These are phyloP conservation scores for Yarrowia deformans DNA, from an alignment of 805 yeast genomes.

Conservation along the genomic window DNA sequence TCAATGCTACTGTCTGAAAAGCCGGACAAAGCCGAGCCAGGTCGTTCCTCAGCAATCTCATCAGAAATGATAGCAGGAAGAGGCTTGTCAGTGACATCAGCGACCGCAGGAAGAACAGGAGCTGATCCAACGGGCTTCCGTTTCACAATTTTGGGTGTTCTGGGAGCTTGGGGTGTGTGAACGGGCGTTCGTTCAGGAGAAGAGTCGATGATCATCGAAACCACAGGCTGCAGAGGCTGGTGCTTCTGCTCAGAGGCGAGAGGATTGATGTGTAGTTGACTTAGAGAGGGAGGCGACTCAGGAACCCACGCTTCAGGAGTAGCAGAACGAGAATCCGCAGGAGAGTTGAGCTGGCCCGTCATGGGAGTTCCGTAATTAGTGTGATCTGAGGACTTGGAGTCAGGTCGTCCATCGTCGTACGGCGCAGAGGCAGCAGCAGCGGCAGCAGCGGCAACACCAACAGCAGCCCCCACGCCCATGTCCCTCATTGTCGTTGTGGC, in stretches of 20 bases:
- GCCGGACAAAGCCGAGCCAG: background rate
- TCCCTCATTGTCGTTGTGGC: conserved; percentile 2
- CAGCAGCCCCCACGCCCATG: background rate
- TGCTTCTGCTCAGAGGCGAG: conserved; percentile 10
- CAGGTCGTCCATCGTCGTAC: background rate
- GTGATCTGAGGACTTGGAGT: conserved; percentile 11
- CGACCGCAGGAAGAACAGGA: background rate
- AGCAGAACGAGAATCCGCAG: background rate
- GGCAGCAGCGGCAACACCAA: background rate
- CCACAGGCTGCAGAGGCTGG: conserved; percentile 17
- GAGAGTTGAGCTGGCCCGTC: background rate
- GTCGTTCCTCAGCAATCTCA: background rate
- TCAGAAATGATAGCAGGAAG: background rate
- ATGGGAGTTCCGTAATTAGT: background rate
- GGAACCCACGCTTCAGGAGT: conserved; percentile 22
- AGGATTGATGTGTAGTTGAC: conserved; percentile 15
- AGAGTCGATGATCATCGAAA: conserved; percentile 35
- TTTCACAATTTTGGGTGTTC: conserved; percentile 40
- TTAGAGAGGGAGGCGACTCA: conserved; percentile 12
- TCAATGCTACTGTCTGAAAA: background rate
- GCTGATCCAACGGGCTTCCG: conserved; percentile 44
- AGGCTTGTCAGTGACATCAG: background rate
- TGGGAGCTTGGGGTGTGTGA: background rate
- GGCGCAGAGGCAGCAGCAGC: background rate
- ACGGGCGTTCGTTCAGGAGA: conserved; percentile 24